Evolutionary conservation across 2,329 filamentous ascomycete species (phyloP).

Genomic region (Calonectria pseudoturangicola): DNA sequence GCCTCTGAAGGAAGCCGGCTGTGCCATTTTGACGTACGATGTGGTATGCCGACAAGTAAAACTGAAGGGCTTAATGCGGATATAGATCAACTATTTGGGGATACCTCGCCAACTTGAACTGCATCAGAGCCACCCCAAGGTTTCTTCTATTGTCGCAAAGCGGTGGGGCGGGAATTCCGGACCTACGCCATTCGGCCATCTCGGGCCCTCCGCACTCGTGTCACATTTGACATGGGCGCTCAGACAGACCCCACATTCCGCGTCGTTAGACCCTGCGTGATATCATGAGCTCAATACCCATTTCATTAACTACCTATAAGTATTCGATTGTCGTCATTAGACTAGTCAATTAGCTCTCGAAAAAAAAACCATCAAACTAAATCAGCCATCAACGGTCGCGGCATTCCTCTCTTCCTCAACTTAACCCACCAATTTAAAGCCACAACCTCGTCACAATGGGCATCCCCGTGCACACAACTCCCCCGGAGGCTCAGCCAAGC

Average conservation of each 20-base stretch:
- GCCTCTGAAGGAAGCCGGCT: slow-evolving; percentile 43
- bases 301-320: slow-evolving; percentile 10
- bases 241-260: slow-evolving; percentile 32
- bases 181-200: neutral
- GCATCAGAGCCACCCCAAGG: neutral
- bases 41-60: neutral
- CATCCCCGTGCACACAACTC: slow-evolving; percentile 57
- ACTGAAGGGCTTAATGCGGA: neutral
- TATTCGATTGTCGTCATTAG: slow-evolving; percentile 1
- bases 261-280: slow-evolving; percentile 14
- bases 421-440: neutral
- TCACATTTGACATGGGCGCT: slow-evolving; percentile 10
- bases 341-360: neutral
- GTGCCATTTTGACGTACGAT: slow-evolving; percentile 39
- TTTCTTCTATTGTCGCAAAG: slow-evolving; percentile 14
- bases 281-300: neutral
- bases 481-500: slow-evolving; percentile 61
- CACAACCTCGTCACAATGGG: slow-evolving; percentile 49
- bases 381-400: too few relatives aligned
- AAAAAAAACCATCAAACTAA: neutral
- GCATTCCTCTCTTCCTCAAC: neutral
- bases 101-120: slow-evolving; percentile 20
- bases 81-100: slow-evolving; percentile 11
- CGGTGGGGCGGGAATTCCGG: slow-evolving; percentile 35
- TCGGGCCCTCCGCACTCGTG: slow-evolving; percentile 22